Evolutionary conservation across 1,284 basidiomycete genomes (phyloP), one percentile per base, ranked within the genome.

Genomic region (Fomitiporia mediterranea): DNA sequence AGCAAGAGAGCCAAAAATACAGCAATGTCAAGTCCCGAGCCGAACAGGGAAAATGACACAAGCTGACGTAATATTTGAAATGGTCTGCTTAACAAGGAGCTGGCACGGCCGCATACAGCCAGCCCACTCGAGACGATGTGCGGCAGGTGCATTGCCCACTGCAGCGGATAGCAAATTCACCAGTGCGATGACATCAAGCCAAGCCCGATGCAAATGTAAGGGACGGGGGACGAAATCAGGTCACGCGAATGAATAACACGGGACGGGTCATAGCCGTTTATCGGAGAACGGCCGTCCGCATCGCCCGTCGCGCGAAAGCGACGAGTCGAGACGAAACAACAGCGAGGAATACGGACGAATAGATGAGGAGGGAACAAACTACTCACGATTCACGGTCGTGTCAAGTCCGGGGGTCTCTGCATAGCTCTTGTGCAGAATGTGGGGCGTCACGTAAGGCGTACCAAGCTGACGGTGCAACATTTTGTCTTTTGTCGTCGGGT

Each of bases 351-450:
- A 43, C 9, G 17, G 25, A 23, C 48, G 25, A 13, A 23, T 17
- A 40, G 15, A n/a, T 17, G 43, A 40, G 44, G 44, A n/a, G n/a
- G n/a, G 34, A 53, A 30, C 32, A 39, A 37, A 75, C n/a, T n/a
- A n/a, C 82, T 60, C 72, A 90, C 88, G 75, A 42, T 76, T 80
- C 60, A 77, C 78, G 56, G 72, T 74, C 56, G 73, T 68, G 68
- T 90, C 86, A 53, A 78, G 72, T 70, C 89, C 86, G 62, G 75
- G 73, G 3, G 82, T 74, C 67, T 89, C 85, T 3, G 87, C 87
- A 72, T 91, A 90, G 72, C 85, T 72, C 69, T 84, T 87, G 78
- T 90, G 88, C 65, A 88, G 83, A 72, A 90, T 90, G 71, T 89
- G 87, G 39, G 89, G 88, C 61, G 89, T 90, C 55, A 89, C 86